Percentiles rank a stretch among this genome's conserved stretches.
Conservation (phyloP, 331 rosid genomes). For the Pyrus hybrid region DNA sequence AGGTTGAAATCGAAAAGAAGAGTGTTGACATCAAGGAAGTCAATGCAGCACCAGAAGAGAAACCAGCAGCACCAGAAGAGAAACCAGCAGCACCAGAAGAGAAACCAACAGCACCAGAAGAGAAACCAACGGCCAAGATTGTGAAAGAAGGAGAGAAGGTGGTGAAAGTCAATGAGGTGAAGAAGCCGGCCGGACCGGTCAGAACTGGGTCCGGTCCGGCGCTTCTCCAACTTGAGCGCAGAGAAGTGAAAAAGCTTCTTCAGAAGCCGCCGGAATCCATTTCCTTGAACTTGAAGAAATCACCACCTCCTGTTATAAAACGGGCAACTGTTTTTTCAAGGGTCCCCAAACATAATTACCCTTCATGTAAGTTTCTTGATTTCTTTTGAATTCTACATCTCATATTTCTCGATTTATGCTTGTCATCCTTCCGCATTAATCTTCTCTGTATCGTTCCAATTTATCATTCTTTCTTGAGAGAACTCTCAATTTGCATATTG, state of each 20-base stretch:
- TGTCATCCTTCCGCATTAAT: too few relatives aligned
- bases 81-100: constrained; percentile 22
- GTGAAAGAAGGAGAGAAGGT: constrained; percentile 19
- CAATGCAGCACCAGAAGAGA: constrained; percentile 27
- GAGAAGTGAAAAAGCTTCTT: constrained; percentile 31
- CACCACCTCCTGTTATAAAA: constrained; percentile 40
- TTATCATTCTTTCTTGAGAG: too few relatives aligned
- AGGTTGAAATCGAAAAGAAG: constrained; percentile 32
- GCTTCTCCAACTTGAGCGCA: constrained; percentile 10
- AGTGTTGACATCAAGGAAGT: constrained; percentile 61
- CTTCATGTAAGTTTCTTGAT: constrained; percentile 35
- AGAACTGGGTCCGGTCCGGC: too few relatives aligned
- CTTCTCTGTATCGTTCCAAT: too few relatives aligned
- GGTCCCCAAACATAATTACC: neutral
- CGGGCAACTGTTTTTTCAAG: constrained; percentile 21
- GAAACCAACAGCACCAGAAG: neutral
- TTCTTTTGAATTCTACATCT: constrained; percentile 1
- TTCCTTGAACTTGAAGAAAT: constrained; percentile 25
- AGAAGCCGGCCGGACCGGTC: neutral
- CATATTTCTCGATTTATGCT: too few relatives aligned
- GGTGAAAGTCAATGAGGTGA: constrained; percentile 23
- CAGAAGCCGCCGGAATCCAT: constrained; percentile 37
- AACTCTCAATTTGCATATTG: neutral
- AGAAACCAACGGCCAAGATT: constrained; percentile 4
- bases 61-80: neutral